Evolutionary conservation across 2,329 filamentous ascomycete species (phyloP), one percentile per base, ranked within the genome.

Genomic region (Colletotrichum neosansevieriae): DNA sequence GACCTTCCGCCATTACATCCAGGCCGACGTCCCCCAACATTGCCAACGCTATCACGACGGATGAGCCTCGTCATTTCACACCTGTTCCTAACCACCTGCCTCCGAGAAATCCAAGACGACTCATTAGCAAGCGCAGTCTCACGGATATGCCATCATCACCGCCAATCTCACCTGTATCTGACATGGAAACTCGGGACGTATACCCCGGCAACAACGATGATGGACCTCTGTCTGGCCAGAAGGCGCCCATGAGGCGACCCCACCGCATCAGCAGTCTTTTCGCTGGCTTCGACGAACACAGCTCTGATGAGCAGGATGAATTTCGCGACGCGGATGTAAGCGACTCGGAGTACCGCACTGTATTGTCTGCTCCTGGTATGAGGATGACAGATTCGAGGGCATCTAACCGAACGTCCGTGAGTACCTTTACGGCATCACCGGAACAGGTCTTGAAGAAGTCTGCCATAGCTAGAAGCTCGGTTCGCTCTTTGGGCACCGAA

Each of bases 251-350:
- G 75, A 87, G 90, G 69, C 87, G 91, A 15, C 92, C 92, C 1
- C 90, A 92, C 75, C 86, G 93, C 63, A 90, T 93, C 56, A 95
- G 92, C 79, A 96, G 92, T 75, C 82, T 97, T n/a, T 96, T 96
- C 78, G 92, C 93, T 36, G 93, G 93, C 0, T 96, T 97, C 72
- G 92, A 95, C 53, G 88, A 88, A 12, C 85, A 84, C 50, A 93
- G 89, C 74, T 91, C 90, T 7, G 90, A 90, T 50, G 90, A 92
- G 63, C 83, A 76, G 3, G 88, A 91, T 45, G 88, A 91, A 32
- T 90, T 90, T 76, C 82, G 79, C 34, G 88, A 90, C 67, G 82
- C 78, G 4, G 89, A 92, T 56, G 71, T 87, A 70, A 91, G 88
- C 73, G 91, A 93, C 72, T 85, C 86, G 2, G 91, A 93, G 72